Evolutionary conservation across 805 yeast species (phyloP), one percentile per base, ranked within the genome.

Genomic region (Aciculoconidium aculeatum): DNA sequence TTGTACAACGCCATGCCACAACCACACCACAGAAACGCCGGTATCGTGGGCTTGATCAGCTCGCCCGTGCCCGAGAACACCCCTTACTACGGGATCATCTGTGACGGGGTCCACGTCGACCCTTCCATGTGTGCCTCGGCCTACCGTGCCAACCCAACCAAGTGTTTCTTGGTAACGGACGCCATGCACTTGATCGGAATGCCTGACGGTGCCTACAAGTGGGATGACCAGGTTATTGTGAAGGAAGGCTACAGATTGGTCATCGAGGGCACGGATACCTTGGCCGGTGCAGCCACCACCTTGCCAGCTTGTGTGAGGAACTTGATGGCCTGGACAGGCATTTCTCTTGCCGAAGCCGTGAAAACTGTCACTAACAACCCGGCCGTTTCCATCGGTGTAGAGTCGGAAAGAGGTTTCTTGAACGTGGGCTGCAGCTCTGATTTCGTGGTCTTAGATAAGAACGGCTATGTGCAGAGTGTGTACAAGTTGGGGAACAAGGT

Each of bases 251-350:
- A 60, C 23, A 48, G 56, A 24, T 55, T 73, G 37, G 58, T 58
- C 30, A 58, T 74, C 38, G 58, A 72, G 45, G 76, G 74, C 17
- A 72, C 78, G 7, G 60, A 65, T 30, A 75, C 77, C 6, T 67
- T 74, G 49, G 80, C 80, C 7, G 80, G 80, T 15, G 67, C 75
- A 11, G 77, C 77, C n/a, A 70, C 78, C 6, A 65, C 70, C 17
- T 60, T 73, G 29, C 66, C 72, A 15, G 61, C 61, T 30, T 69
- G 77, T 44, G 49, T 73, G 17, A 55, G 70, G 36, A 72, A 74
- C 49, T 55, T 72, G 30, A 57, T 65, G 45, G 36, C 51, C 24
- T 74, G 80, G 80, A 56, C 71, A 4, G 52, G 55, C 14, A 51
- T 72, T 15, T 39, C 68, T 4, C 54, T 74, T 33, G 67, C 72